phyloP scores from a whole-genome alignment of 176 grass and related monocot genomes.

The Oryza brachyantha region DNA sequence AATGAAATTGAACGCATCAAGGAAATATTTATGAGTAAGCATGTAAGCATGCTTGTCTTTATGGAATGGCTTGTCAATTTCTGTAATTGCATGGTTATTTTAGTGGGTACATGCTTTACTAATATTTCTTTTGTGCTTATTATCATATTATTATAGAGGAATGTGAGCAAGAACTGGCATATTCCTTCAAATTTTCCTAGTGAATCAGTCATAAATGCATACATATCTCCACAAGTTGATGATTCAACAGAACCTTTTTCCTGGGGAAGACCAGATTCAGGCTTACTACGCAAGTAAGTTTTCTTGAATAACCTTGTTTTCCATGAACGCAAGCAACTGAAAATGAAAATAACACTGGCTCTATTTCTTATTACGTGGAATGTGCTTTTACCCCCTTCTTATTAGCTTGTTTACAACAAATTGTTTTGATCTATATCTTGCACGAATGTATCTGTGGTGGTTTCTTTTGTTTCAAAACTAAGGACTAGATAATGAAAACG shows the following conservation, averaged over 20 bases:
- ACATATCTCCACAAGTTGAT: slow-evolving; percentile 81
- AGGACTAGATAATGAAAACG: background rate
- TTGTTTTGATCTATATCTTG: slow-evolving; percentile 1
- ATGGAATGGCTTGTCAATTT: background rate
- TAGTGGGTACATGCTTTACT: background rate
- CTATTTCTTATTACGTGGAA: background rate
- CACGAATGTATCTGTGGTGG: background rate
- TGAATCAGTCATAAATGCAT: slow-evolving; percentile 70
- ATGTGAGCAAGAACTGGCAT: slow-evolving; percentile 98
- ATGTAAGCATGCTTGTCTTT: slow-evolving; percentile 61
- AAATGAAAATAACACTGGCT: no score
- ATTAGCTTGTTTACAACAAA: background rate
- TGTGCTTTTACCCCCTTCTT: background rate
- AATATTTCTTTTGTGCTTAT: slow-evolving; percentile 19
- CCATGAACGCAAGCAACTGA: background rate
- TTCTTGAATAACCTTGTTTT: slow-evolving; percentile 19
- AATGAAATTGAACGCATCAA: slow-evolving; percentile 47
- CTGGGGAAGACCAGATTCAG: slow-evolving; percentile 92
- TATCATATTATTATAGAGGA: slow-evolving; percentile 63
- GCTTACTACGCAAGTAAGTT: slow-evolving; percentile 87
- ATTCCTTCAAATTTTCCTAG: slow-evolving; percentile 84
- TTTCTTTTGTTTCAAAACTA: background rate
- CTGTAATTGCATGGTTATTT: slow-evolving; percentile 18
- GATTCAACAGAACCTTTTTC: slow-evolving; percentile 76
- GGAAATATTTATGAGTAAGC: slow-evolving; percentile 83